Base-by-base conservation (phyloP, 2,329 filamentous ascomycete genomes). In the Pseudogymnoascus sp. region DNA sequence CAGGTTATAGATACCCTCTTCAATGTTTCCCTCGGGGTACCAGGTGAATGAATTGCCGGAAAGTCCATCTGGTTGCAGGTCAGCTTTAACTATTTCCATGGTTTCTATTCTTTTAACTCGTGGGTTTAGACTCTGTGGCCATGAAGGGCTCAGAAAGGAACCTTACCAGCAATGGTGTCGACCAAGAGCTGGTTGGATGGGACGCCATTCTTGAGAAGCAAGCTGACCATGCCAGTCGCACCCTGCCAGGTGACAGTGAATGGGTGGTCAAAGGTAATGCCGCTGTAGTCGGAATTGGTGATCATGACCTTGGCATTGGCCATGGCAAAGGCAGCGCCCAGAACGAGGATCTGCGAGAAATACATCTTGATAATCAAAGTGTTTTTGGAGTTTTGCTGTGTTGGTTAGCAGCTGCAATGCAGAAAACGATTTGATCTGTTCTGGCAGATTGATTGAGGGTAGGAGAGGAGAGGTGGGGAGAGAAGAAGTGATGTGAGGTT, bases 211-310 rank as follows among this genome's bases (percentile, higher is more conserved):
- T 70, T 72, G 18, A 73, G 64, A 11, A 65, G 34, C 25, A 73
- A 53, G 16, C 68, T 71, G 16, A 73, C 71, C 16, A 70, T 63
- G 14, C 71, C 70, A 1, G 62, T 8, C 16, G 68, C 68, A 11
- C 63, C 65, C 14, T 64, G 25, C 72, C 72, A 73, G 42, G 66
- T 70, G 60, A 73, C 64, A 12, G 63, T 67, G 60, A 72, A 68
- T 16, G 69, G 23, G 3, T 62, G 10, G 7, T 70, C 70, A 36
- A 67, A 68, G 14, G 63, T 65, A 53, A 73, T 62, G 1, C 53
- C 63, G 21, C 62, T 62, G 62, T 69, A 72, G n/a, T 60, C 44
- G 12, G 62, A 40, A 50, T 70, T 73, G 56, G 69, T 72, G 65
- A 73, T 66, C 14, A 66, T 12, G 23, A 65, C 64, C 14, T 65